Percentiles rank a stretch among this genome's conserved stretches.
phyloP scores from a whole-genome alignment of 371 early-diverging fungal species.

The Rhizomucor miehei region DNA sequence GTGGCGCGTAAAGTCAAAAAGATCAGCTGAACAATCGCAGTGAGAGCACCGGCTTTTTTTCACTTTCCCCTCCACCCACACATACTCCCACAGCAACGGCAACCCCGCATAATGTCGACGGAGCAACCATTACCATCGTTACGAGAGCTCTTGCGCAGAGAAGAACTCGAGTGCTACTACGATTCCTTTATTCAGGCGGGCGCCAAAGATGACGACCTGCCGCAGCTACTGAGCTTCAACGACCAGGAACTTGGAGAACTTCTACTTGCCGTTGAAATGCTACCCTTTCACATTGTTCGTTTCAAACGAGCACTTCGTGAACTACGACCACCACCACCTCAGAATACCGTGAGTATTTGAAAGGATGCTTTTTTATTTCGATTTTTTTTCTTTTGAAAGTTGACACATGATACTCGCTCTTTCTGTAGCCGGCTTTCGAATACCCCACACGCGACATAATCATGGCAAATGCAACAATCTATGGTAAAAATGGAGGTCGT shows the following conservation, averaged over 20 bases:
- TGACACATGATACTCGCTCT: no score
- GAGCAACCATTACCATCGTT: background rate
- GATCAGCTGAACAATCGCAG: no score
- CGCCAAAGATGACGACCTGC: constrained; percentile 37
- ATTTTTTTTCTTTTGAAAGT: no score
- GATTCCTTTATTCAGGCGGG: constrained; percentile 46
- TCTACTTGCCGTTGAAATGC: constrained; percentile 40
- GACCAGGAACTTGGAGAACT: constrained; percentile 50
- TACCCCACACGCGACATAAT: constrained; percentile 31
- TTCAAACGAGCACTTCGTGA: constrained; percentile 44
- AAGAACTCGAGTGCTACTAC: constrained; percentile 42
- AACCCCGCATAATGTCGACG: no score
- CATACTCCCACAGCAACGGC: no score
- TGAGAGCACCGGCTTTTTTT: no score
- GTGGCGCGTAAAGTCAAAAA: no score
- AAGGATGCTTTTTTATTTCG: no score
- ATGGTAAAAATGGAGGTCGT: constrained; percentile 48
- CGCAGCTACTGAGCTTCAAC: constrained; percentile 43
- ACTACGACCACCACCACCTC: constrained; percentile 6
- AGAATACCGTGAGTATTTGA: background rate
- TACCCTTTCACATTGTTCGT: constrained; percentile 50
- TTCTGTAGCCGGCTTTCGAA: background rate
- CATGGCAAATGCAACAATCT: constrained; percentile 52
- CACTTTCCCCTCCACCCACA: no score
- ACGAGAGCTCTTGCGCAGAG: background rate